phyloP scores from a whole-genome alignment of 106 monocot genomes.

The Dioscorea zingiberensis region DNA sequence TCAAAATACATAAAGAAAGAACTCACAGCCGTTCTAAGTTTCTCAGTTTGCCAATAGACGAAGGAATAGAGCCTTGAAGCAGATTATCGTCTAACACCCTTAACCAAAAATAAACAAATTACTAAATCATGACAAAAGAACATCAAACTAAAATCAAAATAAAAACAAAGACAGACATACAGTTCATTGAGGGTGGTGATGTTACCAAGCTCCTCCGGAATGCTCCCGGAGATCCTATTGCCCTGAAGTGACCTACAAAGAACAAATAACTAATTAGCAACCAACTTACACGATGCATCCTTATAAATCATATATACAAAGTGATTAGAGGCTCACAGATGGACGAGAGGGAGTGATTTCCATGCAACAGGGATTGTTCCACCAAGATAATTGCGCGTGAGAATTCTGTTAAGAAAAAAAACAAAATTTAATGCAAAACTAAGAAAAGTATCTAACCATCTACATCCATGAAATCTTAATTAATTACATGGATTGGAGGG shows the following conservation, averaged over 20 bases:
- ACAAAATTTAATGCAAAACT: background rate
- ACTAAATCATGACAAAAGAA: background rate
- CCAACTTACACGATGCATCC: background rate
- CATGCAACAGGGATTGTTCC: slow-evolving; percentile 48
- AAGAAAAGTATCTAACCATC: too few relatives aligned
- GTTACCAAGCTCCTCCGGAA: slow-evolving; percentile 39
- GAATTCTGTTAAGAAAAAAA: slow-evolving; percentile 20
- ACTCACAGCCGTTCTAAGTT: slow-evolving; percentile 23
- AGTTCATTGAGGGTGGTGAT: slow-evolving; percentile 30
- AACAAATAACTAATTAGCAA: background rate
- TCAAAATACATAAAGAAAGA: background rate
- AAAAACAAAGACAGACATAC: slow-evolving; percentile 20
- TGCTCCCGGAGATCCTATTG: slow-evolving; percentile 32
- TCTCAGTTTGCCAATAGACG: slow-evolving; percentile 16
- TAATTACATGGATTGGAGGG: slow-evolving; percentile 17
- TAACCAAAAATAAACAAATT: background rate
- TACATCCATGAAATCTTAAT: background rate
- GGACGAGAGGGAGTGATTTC: slow-evolving; percentile 34
- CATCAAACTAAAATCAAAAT: background rate
- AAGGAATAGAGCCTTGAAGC: slow-evolving; percentile 21
- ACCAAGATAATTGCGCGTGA: slow-evolving; percentile 45
- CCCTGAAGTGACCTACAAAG: slow-evolving; percentile 26
- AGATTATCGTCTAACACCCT: slow-evolving; percentile 1
- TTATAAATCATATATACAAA: background rate
- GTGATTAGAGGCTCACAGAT: slow-evolving; percentile 22